These are phyloP conservation scores for Glutinoglossum americanum DNA, from an alignment of 495 filamentous ascomycete genomes.

Conservation along the genomic window DNA sequence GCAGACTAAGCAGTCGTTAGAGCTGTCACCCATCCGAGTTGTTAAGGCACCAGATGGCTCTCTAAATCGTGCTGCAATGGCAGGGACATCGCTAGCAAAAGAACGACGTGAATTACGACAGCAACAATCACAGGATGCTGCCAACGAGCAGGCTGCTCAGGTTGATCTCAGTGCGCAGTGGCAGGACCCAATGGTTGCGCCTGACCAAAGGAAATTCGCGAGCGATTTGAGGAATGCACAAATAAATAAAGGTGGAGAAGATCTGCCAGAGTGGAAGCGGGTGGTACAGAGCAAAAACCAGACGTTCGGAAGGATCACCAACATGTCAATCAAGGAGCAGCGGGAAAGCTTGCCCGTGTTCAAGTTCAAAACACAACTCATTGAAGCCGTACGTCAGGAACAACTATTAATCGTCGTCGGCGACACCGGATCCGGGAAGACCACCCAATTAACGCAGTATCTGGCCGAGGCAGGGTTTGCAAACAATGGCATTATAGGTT, in stretches of 20 bases:
- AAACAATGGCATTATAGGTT: slow-evolving; percentile 82
- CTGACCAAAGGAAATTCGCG: slow-evolving; percentile 71
- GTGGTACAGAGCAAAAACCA: slow-evolving; percentile 64
- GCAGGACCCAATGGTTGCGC: slow-evolving; percentile 86
- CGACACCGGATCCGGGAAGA: slow-evolving; percentile 95
- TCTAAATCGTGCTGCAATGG: slow-evolving; percentile 85
- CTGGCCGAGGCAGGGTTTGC: slow-evolving; percentile 81
- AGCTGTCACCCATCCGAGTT: slow-evolving; percentile 84
- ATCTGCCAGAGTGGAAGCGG: slow-evolving; percentile 82
- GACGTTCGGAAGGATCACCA: slow-evolving; percentile 67
- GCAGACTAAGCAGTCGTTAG: slow-evolving; percentile 87
- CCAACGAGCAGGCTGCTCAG: slow-evolving; percentile 52
- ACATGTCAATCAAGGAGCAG: slow-evolving; percentile 88
- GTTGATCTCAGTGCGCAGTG: slow-evolving; percentile 82
- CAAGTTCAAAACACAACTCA: slow-evolving; percentile 70
- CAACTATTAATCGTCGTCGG: slow-evolving; percentile 92
- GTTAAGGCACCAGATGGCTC: slow-evolving; percentile 95
- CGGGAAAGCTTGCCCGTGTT: slow-evolving; percentile 77
- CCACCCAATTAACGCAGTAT: slow-evolving; percentile 89
- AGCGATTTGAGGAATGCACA: slow-evolving; percentile 47
- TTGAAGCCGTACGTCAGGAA: slow-evolving; percentile 72
- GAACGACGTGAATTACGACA: slow-evolving; percentile 77
- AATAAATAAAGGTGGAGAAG: slow-evolving; percentile 33
- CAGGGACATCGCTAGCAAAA: slow-evolving; percentile 72
- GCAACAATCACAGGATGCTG: slow-evolving; percentile 67